Base-by-base conservation (phyloP, 1,284 basidiomycete genomes). In the Sanghuangporus baumii region DNA sequence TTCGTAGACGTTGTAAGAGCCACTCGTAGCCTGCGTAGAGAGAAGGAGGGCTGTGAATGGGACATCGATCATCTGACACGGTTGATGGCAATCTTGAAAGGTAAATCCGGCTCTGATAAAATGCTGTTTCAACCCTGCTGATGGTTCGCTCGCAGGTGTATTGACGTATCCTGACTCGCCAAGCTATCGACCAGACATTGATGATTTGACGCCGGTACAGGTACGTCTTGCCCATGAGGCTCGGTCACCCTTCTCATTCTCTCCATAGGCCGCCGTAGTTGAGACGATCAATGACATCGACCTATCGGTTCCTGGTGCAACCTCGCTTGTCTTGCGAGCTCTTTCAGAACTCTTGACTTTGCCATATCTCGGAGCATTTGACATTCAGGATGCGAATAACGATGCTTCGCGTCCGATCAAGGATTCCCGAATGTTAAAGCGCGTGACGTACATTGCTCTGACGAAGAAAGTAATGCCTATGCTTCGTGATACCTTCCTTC, bases 111-210 rank as follows among this genome's bases (percentile, higher is more conserved):
- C 2, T 77, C 72, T 63, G 63, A 31, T 31, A 31, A 31, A 48
- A n/a, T 12, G 20, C 50, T 38, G 14, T 6, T 34, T 51, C 51
- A 23, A 20, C 8, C 26, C 48, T 41, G 54, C 62, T 66, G 14
- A 67, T 38, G 14, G 31, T 54, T 37, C 23, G 46, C 18, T 47
- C 63, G 11, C 63, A 90, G 89, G 85, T 4, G 82, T 93, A 55
- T 77, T 96, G 65, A 91, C 89, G 0, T 98, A 97, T 71, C 78
- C 86, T 1, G 80, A 80, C 63, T 96, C 93, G 0, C 87, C 89
- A 3, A 94, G 96, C 71, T 95, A 93, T 71, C 80, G 93, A 55
- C 88, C 91, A 4, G 96, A 99, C 71, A 81, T 94, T 55, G 94
- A 98, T 70, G 76, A 78, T 46, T 77, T 97, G 62, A 88, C 91